Evolutionary conservation across 2,329 filamentous ascomycete genomes (phyloP).

Genomic region (Rutstroemia sp.): DNA sequence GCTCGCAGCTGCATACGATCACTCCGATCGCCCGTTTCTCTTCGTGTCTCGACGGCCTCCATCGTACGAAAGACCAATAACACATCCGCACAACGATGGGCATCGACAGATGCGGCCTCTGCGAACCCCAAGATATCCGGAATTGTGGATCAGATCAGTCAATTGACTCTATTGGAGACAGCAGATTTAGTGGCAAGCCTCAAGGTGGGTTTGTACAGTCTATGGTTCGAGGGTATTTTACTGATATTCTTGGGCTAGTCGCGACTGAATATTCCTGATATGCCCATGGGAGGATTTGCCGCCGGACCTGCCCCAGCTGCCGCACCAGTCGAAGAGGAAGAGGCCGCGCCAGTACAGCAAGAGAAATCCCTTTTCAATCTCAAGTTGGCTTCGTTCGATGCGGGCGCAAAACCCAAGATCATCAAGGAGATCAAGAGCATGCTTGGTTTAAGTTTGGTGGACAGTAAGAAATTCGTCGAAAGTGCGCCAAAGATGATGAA

Average conservation of each 20-base stretch:
- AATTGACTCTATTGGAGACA: slow-evolving; percentile 95
- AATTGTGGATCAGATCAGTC: slow-evolving; percentile 98
- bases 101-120: slow-evolving; percentile 68
- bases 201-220: slow-evolving; percentile 58
- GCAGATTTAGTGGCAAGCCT: slow-evolving; percentile 89
- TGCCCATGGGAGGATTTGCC: slow-evolving; percentile 88
- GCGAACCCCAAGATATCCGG: slow-evolving; percentile 83
- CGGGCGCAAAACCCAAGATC: slow-evolving; percentile 88
- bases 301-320: slow-evolving; percentile 52
- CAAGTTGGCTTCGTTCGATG: slow-evolving; percentile 86
- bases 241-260: slow-evolving; percentile 44
- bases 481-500: slow-evolving; percentile 97
- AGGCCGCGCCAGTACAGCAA: slow-evolving; percentile 78
- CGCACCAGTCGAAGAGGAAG: slow-evolving; percentile 70
- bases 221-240: not conserved
- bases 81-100: slow-evolving; percentile 64
- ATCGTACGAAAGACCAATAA: slow-evolving; percentile 40
- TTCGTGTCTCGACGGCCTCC: slow-evolving; percentile 39
- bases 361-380: slow-evolving; percentile 98
- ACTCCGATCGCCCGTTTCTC: slow-evolving; percentile 42
- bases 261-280: slow-evolving; percentile 94
- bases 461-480: slow-evolving; percentile 99
- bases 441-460: slow-evolving; percentile 90
- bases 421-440: slow-evolving; percentile 99
- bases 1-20: slow-evolving; percentile 58